Evolutionary conservation across 2,329 filamentous ascomycete species (phyloP), one percentile per base, ranked within the genome.

Genomic region (Ustulina deusta): DNA sequence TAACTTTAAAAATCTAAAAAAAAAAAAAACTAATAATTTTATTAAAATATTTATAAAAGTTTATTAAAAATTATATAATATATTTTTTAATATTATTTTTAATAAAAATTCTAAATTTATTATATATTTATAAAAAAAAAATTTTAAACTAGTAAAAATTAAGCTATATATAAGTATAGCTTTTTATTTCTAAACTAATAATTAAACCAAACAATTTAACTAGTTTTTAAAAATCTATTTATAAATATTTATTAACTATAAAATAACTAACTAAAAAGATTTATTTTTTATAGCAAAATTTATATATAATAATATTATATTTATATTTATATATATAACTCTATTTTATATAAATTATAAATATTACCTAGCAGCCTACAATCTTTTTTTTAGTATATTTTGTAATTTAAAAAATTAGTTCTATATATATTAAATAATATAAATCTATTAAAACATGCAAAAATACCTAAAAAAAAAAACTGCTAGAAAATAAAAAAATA

Each of bases 31-130:
- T 22, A 25, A 46, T 25, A 13, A 46, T 7, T 46, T 46, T 46
- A 46, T 46, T 46, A 46, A 46, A 46, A 46, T 46, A 4, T 46
- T 46, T 46, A 15, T 7, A 25, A 46, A 46, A 46, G 20, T 46
- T n/a, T 42, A 42, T 7, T 42, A 42, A 42, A 42, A 42, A 42
- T 42, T 42, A n/a, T n/a, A 42, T 42, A 46, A 25, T 2, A 25
- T 46, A 2, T 11, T 25, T 46, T 46, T 46, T 25, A 25, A 46
- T 46, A 46, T 46, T 46, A 46, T 46, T 46, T 46, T 25, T 46
- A 46, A 46, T 25, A 6, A 13, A 7, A 46, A 46, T 46, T 46
- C 11, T 25, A 46, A 25, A 13, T 46, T 46, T 46, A 46, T 46
- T 25, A 13, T 11, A 2, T 46, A 46, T 15, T 46, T 46, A 22